Percentiles rank a stretch among this genome's conserved stretches.
Conservation (phyloP, 108 stramenopile genomes). For the Skeletonema costatum region DNA sequence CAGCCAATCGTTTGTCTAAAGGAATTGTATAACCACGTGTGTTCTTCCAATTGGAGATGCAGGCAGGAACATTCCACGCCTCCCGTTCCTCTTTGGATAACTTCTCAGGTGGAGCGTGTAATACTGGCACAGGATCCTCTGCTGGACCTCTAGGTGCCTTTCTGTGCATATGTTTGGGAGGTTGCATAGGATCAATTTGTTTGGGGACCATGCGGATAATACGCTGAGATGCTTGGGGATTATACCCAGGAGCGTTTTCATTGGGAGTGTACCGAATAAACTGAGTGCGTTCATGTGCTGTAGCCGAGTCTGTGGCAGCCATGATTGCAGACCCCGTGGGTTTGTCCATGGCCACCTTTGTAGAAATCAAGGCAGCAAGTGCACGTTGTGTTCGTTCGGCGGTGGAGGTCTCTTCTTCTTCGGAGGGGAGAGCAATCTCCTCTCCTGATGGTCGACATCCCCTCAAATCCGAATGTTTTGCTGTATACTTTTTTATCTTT, state of each 20-base stretch:
- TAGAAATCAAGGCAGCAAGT: slow-evolving; percentile 72
- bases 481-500: slow-evolving; percentile 88
- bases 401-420: slow-evolving; percentile 86
- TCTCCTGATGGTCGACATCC: slow-evolving; percentile 71
- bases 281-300: slow-evolving; percentile 83
- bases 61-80: slow-evolving; percentile 98
- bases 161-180: slow-evolving; percentile 97
- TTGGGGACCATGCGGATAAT: slow-evolving; percentile 98
- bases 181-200: slow-evolving; percentile 99
- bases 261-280: slow-evolving; percentile 98
- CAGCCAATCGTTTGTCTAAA: slow-evolving; percentile 97
- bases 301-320: slow-evolving; percentile 74
- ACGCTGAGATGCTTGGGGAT: slow-evolving; percentile 88
- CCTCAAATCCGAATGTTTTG: slow-evolving; percentile 77
- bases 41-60: slow-evolving; percentile 99
- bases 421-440: slow-evolving; percentile 89
- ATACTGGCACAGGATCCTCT: slow-evolving; percentile 89
- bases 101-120: slow-evolving; percentile 85
- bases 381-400: slow-evolving; percentile 90
- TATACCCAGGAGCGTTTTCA: slow-evolving; percentile 97
- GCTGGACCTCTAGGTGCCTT: slow-evolving; percentile 95
- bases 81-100: slow-evolving; percentile 89
- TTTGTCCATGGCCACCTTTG: slow-evolving; percentile 86
- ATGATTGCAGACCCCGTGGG: slow-evolving; percentile 80
- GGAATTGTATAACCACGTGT: slow-evolving; percentile 97